Conservation (phyloP, 352 stramenopile species). For the Phytophthora fragariae region DNA sequence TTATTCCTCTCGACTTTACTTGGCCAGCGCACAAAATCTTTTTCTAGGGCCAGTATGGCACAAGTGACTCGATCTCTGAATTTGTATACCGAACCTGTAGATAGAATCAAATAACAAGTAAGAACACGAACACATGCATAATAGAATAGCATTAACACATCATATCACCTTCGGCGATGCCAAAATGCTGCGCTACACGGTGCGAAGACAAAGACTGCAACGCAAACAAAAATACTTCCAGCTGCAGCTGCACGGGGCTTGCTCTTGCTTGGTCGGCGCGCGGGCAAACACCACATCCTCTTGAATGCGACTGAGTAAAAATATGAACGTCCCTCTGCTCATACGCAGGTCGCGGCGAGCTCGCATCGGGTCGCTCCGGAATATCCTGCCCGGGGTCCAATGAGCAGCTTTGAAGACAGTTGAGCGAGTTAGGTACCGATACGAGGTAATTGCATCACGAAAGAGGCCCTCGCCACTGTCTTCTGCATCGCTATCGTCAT, state of each 20-base stretch:
- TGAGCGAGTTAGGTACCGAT: no score
- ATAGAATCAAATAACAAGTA: no score
- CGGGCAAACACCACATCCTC: neutral
- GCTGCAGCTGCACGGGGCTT: neutral
- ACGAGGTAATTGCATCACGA: neutral
- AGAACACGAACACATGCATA: no score
- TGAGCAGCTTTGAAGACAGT: neutral
- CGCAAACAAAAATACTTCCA: neutral
- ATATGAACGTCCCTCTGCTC: neutral
- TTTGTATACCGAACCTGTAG: neutral
- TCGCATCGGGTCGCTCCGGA: neutral
- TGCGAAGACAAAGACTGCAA: neutral
- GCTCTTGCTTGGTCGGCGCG: neutral
- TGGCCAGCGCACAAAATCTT: neutral
- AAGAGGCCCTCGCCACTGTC: neutral
- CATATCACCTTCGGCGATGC: neutral
- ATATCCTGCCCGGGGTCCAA: neutral
- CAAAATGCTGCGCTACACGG: neutral
- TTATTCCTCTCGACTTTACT: neutral
- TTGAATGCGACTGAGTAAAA: neutral
- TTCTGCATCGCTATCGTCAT: neutral
- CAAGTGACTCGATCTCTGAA: neutral
- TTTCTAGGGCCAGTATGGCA: neutral
- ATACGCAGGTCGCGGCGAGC: neutral
- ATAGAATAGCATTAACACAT: neutral